Evolutionary conservation across 2,329 filamentous ascomycete species (phyloP).

Genomic region (Xylariaceae sp.): DNA sequence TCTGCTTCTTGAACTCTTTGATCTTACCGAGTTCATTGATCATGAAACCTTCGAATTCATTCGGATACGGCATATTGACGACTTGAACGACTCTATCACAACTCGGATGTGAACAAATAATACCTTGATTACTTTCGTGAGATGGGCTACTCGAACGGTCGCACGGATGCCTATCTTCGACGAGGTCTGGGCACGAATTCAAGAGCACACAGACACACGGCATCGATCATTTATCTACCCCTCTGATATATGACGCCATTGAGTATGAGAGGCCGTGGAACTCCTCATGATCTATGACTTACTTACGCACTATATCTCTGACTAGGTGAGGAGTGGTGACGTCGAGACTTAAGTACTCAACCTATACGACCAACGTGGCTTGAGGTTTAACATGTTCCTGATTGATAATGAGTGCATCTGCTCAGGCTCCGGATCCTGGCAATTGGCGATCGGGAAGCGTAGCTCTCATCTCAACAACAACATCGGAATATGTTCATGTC

Average conservation of each 20-base stretch:
- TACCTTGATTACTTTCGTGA: no score
- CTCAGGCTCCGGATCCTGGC: not conserved
- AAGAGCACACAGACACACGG: not conserved
- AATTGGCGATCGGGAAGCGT: not conserved
- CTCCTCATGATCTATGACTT: not conserved
- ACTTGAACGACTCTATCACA: not conserved
- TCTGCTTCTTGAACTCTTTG: constrained; percentile 30
- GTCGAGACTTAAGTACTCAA: not conserved
- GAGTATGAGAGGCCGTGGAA: not conserved
- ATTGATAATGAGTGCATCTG: not conserved
- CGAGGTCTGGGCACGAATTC: not conserved
- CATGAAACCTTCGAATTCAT: constrained; percentile 32
- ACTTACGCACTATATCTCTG: not conserved
- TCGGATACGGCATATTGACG: constrained; percentile 29
- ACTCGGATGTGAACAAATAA: not conserved
- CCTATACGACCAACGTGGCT: not conserved
- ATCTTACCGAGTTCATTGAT: constrained; percentile 30
- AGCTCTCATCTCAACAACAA: no score
- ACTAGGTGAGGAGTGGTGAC: constrained; percentile 7
- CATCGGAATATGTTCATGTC: no score
- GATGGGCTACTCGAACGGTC: no score
- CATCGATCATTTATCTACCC: not conserved
- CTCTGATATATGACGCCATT: constrained; percentile 12
- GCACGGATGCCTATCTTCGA: not conserved
- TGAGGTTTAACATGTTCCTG: not conserved